phyloP scores from a whole-genome alignment of 371 early-diverging fungal species.

The Zychaea mexicana region DNA sequence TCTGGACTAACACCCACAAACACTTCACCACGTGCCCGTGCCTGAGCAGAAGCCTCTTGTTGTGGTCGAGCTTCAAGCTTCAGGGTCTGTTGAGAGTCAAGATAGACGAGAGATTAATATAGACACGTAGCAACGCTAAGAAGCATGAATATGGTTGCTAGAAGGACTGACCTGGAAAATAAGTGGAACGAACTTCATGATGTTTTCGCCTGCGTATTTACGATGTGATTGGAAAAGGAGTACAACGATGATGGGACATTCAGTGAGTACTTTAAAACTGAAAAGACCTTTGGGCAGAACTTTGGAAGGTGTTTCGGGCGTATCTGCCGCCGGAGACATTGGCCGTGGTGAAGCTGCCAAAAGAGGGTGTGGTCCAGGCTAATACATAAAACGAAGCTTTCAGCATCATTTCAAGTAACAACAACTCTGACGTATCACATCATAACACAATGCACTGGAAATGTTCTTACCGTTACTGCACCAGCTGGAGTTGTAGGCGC shows the following conservation, averaged over 20 bases:
- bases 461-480: conserved; percentile 48
- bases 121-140: background rate
- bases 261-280: conserved; percentile 96
- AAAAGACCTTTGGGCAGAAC: conserved; percentile 72
- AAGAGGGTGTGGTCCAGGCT: conserved; percentile 59
- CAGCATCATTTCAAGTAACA: too few species aligned
- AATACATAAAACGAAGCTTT: too few species aligned
- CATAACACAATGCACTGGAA: background rate
- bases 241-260: conserved; percentile 98
- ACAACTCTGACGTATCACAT: background rate
- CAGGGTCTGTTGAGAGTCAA: too few species aligned
- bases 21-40: conserved; percentile 64
- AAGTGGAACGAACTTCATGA: conserved; percentile 86
- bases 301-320: conserved; percentile 63
- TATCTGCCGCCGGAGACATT: conserved; percentile 77
- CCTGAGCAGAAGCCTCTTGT: conserved; percentile 69
- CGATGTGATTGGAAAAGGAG: conserved; percentile 89
- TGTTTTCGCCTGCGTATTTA: conserved; percentile 77
- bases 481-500: conserved; percentile 60
- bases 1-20: conserved; percentile 84
- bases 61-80: conserved; percentile 81
- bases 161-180: conserved; percentile 80
- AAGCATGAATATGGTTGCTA: background rate
- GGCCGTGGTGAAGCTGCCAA: conserved; percentile 73
- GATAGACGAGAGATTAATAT: too few species aligned